Evolutionary conservation across 108 stramenopile species (phyloP), one percentile per base, ranked within the genome.

Genomic region (Schizochytrium sp.): DNA sequence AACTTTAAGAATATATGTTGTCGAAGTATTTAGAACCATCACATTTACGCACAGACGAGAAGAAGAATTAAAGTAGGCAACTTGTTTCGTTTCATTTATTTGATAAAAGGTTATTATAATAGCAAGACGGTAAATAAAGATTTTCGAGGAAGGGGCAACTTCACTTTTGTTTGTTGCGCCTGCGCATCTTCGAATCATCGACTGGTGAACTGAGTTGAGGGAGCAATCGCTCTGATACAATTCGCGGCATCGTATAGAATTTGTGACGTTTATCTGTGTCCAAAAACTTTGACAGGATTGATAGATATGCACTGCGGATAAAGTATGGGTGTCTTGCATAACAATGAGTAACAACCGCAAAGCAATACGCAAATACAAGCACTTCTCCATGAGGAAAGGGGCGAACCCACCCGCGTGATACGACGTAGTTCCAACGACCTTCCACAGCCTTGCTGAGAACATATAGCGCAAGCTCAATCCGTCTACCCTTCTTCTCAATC

Each of bases 251-350:
- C 15, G 49, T 46, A 50, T 83, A 83, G 73, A 83, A 83, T 19
- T 83, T 12, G 73, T 83, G 73, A 38, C 73, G 73, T 50, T 83
- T 53, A 50, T 83, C 73, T 5, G 73, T 83, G 73, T 83, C 73
- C 49, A 83, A 83, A 19, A 83, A 83, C 49, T 53, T 47, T 46
- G 28, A 12, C 73, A 83, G 50, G 44, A 83, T 8, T 28, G 49
- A 47, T 38, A 38, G 7, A 38, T 83, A 83, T 19, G 73, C 73
- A 38, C 49, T 53, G 7, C 73, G 73, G 10, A 83, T 8, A 47
- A 83, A 53, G 53, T 5, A 38, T 4, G 46, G 46, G 45, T 83
- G 73, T 4, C 73, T 46, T 28, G 46, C 38, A 38, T 53, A 83
- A 50, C 49, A 53, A 50, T 83, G 73, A 4, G 73, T 8, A 46